These are phyloP conservation scores for Nakaseomyces bracarensis DNA, from an alignment of 1,139 yeast genomes.

Conservation along the genomic window DNA sequence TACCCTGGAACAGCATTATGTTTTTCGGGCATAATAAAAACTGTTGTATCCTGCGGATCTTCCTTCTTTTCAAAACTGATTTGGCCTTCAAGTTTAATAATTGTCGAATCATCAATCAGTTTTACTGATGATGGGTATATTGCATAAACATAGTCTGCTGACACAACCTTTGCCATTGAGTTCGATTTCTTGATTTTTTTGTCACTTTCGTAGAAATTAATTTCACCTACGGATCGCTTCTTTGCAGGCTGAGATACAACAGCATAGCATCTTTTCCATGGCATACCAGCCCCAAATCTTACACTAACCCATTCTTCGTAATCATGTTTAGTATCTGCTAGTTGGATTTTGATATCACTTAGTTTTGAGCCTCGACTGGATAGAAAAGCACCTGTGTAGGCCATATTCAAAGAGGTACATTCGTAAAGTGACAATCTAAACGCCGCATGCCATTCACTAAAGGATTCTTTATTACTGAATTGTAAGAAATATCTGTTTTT, in stretches of 20 bases:
- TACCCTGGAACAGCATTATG: constrained; percentile 92
- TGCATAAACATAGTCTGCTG: constrained; percentile 74
- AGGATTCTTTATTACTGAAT: constrained; percentile 51
- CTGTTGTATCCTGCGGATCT: constrained; percentile 64
- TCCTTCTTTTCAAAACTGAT: constrained; percentile 57
- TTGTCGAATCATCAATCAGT: constrained; percentile 76
- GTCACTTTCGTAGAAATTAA: constrained; percentile 56
- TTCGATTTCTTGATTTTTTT: constrained; percentile 51
- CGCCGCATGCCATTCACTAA: constrained; percentile 68
- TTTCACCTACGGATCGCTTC: constrained; percentile 41
- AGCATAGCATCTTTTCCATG: constrained; percentile 91
- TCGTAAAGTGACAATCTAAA: constrained; percentile 74
- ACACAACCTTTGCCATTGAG: constrained; percentile 70
- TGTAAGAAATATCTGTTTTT: constrained; percentile 81
- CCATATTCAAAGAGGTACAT: constrained; percentile 76
- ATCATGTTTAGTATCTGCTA: constrained; percentile 75
- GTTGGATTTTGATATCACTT: constrained; percentile 75
- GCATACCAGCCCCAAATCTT: constrained; percentile 94
- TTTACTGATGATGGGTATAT: constrained; percentile 82
- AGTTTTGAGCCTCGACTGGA: constrained; percentile 81
- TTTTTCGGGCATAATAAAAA: constrained; percentile 90
- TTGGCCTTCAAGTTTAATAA: constrained; percentile 79
- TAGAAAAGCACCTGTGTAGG: constrained; percentile 88
- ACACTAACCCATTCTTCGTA: constrained; percentile 95
- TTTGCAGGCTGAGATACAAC: constrained; percentile 69